Evolutionary conservation across 2,329 filamentous ascomycete species (phyloP).

Genomic region (Curvularia hawaiiensis): DNA sequence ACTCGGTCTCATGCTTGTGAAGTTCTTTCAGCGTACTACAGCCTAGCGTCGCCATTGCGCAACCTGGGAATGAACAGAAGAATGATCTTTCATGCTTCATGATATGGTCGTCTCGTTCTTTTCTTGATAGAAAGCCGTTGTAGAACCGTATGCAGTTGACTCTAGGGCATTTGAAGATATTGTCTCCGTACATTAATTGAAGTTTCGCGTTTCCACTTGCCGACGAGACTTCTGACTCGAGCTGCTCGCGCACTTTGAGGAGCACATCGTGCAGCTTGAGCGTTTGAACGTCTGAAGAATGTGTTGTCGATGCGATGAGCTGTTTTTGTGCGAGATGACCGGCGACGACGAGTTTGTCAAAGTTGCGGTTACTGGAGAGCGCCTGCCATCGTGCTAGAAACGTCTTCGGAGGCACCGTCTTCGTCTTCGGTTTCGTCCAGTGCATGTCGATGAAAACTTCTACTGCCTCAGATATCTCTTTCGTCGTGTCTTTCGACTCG

Average conservation of each 20-base stretch:
- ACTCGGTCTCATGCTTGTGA: constrained; percentile 10
- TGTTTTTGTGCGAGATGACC: constrained; percentile 6
- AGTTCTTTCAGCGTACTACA: constrained; percentile 9
- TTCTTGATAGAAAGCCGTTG: constrained; percentile 3
- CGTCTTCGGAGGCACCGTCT: not conserved
- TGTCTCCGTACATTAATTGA: constrained; percentile 2
- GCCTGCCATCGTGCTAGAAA: constrained; percentile 6
- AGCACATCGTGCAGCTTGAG: not conserved
- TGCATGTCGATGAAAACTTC: constrained; percentile 11
- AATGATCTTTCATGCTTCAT: constrained; percentile 13
- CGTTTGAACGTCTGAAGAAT: not conserved
- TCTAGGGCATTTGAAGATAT: constrained; percentile 13
- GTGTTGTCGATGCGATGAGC: not conserved
- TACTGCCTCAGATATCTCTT: constrained; percentile 1
- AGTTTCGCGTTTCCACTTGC: not conserved
- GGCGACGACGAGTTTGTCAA: constrained; percentile 4
- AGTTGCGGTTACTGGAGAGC: constrained; percentile 5
- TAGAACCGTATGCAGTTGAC: constrained; percentile 11
- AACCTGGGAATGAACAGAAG: constrained; percentile 11
- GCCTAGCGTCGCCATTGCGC: constrained; percentile 10
- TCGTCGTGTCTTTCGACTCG: not conserved
- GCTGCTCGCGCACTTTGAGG: not conserved
- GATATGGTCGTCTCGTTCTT: constrained; percentile 5
- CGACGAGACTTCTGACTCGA: not conserved
- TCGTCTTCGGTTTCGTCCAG: constrained; percentile 1